These are phyloP conservation scores for Oryza officinalis DNA, from an alignment of 176 grass and related monocot species.

Conservation along the genomic window DNA sequence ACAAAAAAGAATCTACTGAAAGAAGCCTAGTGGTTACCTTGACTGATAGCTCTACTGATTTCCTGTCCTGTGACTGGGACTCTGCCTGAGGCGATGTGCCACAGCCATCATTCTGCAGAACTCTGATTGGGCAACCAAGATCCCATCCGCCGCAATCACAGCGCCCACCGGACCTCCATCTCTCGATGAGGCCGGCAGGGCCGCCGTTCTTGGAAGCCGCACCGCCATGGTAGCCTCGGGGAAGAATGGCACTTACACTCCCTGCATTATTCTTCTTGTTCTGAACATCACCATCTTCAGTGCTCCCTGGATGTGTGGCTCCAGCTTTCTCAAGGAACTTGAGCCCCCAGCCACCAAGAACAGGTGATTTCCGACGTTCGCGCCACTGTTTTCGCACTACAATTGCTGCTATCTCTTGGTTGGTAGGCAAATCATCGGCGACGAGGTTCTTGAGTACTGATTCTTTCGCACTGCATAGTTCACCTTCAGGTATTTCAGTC, in stretches of 20 bases:
- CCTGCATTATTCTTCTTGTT: conserved; percentile 20
- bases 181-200: conserved; percentile 55
- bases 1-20: neutral
- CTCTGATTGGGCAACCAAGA: conserved; percentile 71
- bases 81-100: conserved; percentile 1
- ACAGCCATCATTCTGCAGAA: conserved; percentile 42
- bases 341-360: conserved; percentile 77
- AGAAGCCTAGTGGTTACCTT: conserved; percentile 44
- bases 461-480: conserved; percentile 38
- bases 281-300: neutral
- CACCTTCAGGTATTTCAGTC: conserved; percentile 20
- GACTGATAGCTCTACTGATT: conserved; percentile 40
- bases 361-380: conserved; percentile 20
- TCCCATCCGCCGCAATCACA: conserved; percentile 96
- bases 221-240: conserved; percentile 71
- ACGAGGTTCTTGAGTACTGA: conserved; percentile 19
- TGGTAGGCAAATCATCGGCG: conserved; percentile 44
- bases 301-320: neutral
- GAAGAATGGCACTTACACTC: conserved; percentile 53
- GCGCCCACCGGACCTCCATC: conserved; percentile 63
- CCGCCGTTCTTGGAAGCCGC: conserved; percentile 9
- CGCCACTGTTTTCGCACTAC: conserved; percentile 50
- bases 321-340: conserved; percentile 78
- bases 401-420: conserved; percentile 66
- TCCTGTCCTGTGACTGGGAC: conserved; percentile 31